Base-by-base conservation (phyloP, 2,329 filamentous ascomycete genomes). In the Exophiala oligosperma region DNA sequence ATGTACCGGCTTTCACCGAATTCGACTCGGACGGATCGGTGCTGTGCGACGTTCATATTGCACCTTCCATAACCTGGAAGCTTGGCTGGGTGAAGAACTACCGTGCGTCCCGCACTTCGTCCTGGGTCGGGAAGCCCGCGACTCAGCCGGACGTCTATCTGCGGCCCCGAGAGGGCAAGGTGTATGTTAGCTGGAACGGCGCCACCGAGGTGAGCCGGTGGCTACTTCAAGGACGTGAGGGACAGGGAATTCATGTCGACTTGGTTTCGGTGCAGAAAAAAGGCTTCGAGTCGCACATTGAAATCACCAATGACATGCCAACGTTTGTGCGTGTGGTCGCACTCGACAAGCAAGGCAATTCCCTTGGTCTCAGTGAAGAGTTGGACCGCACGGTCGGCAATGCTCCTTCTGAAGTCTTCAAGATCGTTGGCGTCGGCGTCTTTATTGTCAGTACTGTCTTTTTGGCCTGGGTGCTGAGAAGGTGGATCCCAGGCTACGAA, bases 21-120 rank as follows among this genome's bases (percentile, higher is more conserved):
- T 82, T 80, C 64, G 52, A 49, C n/a, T 28, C 49, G 26, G 51
- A 60, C 37, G 72, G 71, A n/a, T 65, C 67, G 6, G 68, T 79
- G 3, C 71, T 85, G 17, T 83, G 83, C 72, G 80, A 85, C 57
- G 75, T 72, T 4, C 80, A 81, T 64, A 72, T 83, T 65, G 76
- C 64, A 48, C 67, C 51, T 54, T 76, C 59, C 70, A 68, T 57
- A 66, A 69, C 64, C 68, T 68, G 66, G 69, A 49, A 71, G 64
- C 64, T 68, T 24, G 67, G 67, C 2, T 60, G 67, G 17, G 76
- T 81, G 2, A 76, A 79, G 65, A 82, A 79, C 52, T 86, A 86
- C 64, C 77, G 83, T 29, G 78, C 77, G 2, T 80, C 80, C 68
- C 81, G 81, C 64, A 57, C 52, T 3, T 64, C 66, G 29, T 72